phyloP scores from a whole-genome alignment of 139 green algal species.

The Astrephomene gubernaculifera region DNA sequence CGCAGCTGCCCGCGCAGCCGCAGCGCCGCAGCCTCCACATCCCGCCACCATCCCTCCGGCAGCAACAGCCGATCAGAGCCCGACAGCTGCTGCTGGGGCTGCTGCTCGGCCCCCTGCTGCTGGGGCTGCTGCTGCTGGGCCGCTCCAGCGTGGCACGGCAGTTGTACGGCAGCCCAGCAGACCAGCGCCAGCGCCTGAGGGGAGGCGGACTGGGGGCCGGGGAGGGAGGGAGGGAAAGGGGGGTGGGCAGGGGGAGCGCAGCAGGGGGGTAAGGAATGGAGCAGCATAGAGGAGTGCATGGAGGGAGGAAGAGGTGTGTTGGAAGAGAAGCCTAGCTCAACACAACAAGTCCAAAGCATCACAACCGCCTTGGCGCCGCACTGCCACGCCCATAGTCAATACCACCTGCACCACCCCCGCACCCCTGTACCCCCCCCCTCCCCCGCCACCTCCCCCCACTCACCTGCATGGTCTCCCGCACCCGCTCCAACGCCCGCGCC shows the following conservation, averaged over 20 bases:
- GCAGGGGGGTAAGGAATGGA: background rate
- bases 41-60: background rate
- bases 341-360: background rate
- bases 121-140: too few species aligned
- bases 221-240: background rate
- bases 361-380: background rate
- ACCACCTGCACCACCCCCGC: background rate
- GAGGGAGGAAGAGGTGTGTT: too few species aligned
- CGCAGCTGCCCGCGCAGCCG: background rate
- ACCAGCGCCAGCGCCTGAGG: conserved; percentile 22
- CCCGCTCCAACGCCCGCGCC: background rate
- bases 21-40: background rate
- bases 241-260: background rate
- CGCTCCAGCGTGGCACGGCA: too few species aligned
- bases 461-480: conserved; percentile 6
- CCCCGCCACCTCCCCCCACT: background rate
- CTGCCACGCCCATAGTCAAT: background rate
- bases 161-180: conserved; percentile 21
- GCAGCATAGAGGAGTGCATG: too few species aligned
- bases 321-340: too few species aligned
- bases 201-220: background rate
- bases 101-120: too few species aligned
- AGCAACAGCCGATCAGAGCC: background rate
- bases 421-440: background rate
- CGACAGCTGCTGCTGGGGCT: too few species aligned